phyloP scores from a whole-genome alignment of 164 flowering plant species.

The Cinnamomum chago region DNA sequence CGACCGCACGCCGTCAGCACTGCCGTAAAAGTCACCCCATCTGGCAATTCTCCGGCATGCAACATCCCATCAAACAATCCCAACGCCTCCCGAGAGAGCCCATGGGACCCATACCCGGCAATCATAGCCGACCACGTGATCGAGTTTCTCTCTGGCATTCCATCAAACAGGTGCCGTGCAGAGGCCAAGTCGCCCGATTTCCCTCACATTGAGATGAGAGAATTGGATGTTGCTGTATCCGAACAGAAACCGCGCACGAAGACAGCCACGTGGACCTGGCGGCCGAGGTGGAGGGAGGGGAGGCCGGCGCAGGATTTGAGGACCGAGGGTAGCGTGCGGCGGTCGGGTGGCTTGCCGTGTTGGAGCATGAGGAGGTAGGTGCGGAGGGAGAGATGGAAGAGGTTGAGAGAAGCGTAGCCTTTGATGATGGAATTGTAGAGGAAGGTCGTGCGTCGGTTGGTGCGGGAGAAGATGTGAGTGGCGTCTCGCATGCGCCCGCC shows the following conservation, averaged over 20 bases:
- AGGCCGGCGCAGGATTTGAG: slow-evolving; percentile 16
- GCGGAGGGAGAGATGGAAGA: slow-evolving; percentile 1
- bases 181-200: slow-evolving; percentile 7
- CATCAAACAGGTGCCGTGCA: slow-evolving; percentile 13
- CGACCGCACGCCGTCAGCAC: slow-evolving; percentile 16
- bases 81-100: slow-evolving; percentile 6
- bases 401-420: slow-evolving; percentile 9
- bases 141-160: slow-evolving; percentile 8
- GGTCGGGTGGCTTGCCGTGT: slow-evolving; percentile 12
- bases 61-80: slow-evolving; percentile 13
- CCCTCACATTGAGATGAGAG: slow-evolving; percentile 13
- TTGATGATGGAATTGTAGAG: slow-evolving; percentile 18
- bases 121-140: slow-evolving; percentile 16
- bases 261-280: slow-evolving; percentile 12
- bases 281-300: slow-evolving; percentile 13
- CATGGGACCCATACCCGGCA: slow-evolving; percentile 11
- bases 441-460: slow-evolving; percentile 17
- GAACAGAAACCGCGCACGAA: slow-evolving; percentile 9
- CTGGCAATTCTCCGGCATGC: slow-evolving; percentile 11
- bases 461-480: slow-evolving; percentile 13
- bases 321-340: slow-evolving; percentile 12
- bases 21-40: slow-evolving; percentile 6
- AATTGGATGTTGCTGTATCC: neutral
- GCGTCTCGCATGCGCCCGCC: slow-evolving; percentile 5
- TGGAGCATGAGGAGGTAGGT: slow-evolving; percentile 2